Conservation (phyloP, 2,329 filamentous ascomycete genomes). For the Cordyceps militaris region DNA sequence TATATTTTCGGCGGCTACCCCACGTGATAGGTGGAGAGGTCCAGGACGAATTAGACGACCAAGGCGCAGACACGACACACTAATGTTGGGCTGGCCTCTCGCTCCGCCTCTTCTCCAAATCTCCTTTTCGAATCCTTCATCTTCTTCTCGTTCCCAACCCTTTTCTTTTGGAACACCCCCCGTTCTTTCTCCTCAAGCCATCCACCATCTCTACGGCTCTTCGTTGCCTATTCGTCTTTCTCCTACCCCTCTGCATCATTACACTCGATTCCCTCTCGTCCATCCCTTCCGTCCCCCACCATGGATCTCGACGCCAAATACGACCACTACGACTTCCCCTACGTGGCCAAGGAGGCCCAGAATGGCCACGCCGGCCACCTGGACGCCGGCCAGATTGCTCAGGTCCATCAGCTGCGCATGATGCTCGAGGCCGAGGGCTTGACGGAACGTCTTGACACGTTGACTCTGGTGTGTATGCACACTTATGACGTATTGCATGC, state of each 20-base stretch:
- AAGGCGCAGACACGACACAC: background rate
- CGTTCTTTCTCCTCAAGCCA: background rate
- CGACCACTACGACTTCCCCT: slow-evolving; percentile 92
- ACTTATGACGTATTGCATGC: background rate
- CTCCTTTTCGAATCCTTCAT: background rate
- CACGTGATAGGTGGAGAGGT: too few relatives aligned
- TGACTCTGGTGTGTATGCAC: slow-evolving; percentile 67
- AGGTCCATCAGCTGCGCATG: slow-evolving; percentile 76
- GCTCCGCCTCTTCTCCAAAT: slow-evolving; percentile 11
- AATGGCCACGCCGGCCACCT: slow-evolving; percentile 84
- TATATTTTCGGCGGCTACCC: too few relatives aligned
- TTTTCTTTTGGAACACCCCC: slow-evolving; percentile 11
- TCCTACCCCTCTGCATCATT: background rate
- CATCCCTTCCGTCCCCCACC: slow-evolving; percentile 20
- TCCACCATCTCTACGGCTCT: background rate
- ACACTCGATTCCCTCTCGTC: slow-evolving; percentile 6
- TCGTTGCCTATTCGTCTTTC: background rate
- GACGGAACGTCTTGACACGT: slow-evolving; percentile 79
- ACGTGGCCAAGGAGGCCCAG: slow-evolving; percentile 60
- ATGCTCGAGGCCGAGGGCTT: slow-evolving; percentile 78
- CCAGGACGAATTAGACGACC: too few relatives aligned
- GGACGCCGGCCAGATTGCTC: slow-evolving; percentile 78
- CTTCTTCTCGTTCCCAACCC: background rate
- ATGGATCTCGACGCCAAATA: slow-evolving; percentile 78
- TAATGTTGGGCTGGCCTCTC: background rate